A percentile compares a stretch with the other conserved stretches of the same genome.
phyloP scores from a whole-genome alignment of 2,329 filamentous ascomycete genomes.

The Colletotrichum acutatum region DNA sequence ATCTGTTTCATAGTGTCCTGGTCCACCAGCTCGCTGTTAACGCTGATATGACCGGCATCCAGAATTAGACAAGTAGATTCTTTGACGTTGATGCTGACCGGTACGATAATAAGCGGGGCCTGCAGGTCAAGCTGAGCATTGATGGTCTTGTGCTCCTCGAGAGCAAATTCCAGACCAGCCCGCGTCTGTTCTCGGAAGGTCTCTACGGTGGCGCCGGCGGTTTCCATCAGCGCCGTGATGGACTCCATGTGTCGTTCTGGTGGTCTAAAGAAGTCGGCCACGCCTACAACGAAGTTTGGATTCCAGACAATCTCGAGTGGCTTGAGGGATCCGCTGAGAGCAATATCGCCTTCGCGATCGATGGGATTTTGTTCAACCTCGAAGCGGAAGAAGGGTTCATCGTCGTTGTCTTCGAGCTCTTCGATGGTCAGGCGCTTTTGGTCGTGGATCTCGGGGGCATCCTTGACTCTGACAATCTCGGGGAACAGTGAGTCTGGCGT shows the following conservation, averaged over 20 bases:
- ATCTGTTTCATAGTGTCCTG: slow-evolving; percentile 90
- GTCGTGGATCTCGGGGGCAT: slow-evolving; percentile 69
- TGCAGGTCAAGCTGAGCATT: slow-evolving; percentile 96
- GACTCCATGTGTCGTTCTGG: slow-evolving; percentile 99
- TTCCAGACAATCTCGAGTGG: slow-evolving; percentile 99
- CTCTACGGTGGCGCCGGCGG: slow-evolving; percentile 94
- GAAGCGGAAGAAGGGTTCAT: slow-evolving; percentile 90
- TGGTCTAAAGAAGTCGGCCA: slow-evolving; percentile 95
- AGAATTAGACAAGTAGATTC: slow-evolving; percentile 90
- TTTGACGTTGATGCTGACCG: slow-evolving; percentile 86
- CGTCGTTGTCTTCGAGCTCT: slow-evolving; percentile 61
- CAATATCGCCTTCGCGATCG: slow-evolving; percentile 90
- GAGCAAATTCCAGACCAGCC: slow-evolving; percentile 92
- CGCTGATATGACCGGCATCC: slow-evolving; percentile 94
- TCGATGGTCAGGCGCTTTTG: slow-evolving; percentile 62
- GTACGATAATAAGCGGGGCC: slow-evolving; percentile 94
- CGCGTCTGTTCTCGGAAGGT: slow-evolving; percentile 94
- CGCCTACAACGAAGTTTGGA: slow-evolving; percentile 88
- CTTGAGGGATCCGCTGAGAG: slow-evolving; percentile 89
- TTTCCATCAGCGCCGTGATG: slow-evolving; percentile 94
- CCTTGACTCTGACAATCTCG: slow-evolving; percentile 96
- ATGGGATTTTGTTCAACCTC: slow-evolving; percentile 96
- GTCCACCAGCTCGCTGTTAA: slow-evolving; percentile 94
- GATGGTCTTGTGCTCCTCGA: slow-evolving; percentile 98
- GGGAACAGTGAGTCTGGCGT: slow-evolving; percentile 91